Base-by-base conservation (phyloP, 2,329 filamentous ascomycete genomes). In the Sporothrix variecibatus region DNA sequence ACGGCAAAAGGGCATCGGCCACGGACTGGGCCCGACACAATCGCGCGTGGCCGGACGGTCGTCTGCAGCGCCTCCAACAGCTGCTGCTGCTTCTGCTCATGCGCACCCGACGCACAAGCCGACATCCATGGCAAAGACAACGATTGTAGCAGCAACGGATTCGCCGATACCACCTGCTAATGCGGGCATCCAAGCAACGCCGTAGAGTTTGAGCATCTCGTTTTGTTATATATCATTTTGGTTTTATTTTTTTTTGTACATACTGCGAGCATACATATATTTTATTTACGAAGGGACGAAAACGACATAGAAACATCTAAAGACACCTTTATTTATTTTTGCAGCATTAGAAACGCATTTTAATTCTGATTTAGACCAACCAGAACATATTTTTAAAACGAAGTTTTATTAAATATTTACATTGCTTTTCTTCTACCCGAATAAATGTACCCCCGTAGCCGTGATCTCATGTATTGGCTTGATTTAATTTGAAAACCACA, bases 1-100 rank as follows among this genome's bases (percentile, higher is more conserved):
- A 0, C 86, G 93, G 72, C 85, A 83, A 75, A 93, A 91, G 81
- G 92, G 94, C 0, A 92, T 97, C 77, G 94, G 94, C 1, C 77
- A 91, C 75, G 89, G 91, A 3, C 53, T 46, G 15, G 38, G 3
- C 34, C 38, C 12, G 23, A 17, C 51, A 1, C 20, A 38, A 2
- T 17, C 34, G 34, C 9, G 40, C 2, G 15, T 49, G 23, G 23
- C 40, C 5, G 26, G 28, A 11, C 65, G 17, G 65, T 20, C 46
- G 17, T 34, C 46, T 28, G n/a, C 31, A 15, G 4, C 51, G 46
- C 67, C 67, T 17, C 9, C 38, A 7, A 11, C 23, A 12, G 3
- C 38, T 20, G 17, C 31, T n/a, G 20, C 51, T 46, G 26, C 51
- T 26, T 6, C 40, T 6, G 40, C 40, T 11, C 40, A 43, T 43